Evolutionary conservation across 2,329 filamentous ascomycete species (phyloP), one percentile per base, ranked within the genome.

Genomic region (Botrytis cinerea): DNA sequence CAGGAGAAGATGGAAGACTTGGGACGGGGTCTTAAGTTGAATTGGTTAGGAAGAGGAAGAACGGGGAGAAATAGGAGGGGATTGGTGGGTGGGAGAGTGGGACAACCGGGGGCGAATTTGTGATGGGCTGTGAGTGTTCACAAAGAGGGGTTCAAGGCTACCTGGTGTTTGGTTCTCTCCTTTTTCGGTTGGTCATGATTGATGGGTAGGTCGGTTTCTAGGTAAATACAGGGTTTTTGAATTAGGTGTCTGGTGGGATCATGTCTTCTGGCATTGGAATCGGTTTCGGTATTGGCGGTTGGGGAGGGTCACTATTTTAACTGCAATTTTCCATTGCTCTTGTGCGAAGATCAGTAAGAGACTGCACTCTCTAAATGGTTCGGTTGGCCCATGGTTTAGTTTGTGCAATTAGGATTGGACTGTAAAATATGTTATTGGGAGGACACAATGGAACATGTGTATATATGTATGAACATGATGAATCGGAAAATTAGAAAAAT

Each of bases 21-120:
- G 75, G 94, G 92, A 73, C 92, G 93, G 80, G 90, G 96, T 78
- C 85, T 99, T 75, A 99, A 98, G 83, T 90, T 98, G 79, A 99
- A 99, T 82, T 99, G 96, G 96, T 87, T 99, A 1, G 95, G 95
- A 0, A 87, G 96, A 64, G 95, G 95, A 0, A 85, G 96, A 51
- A 98, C 94, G 5, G 96, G 96, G 0, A 87, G 96, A 76, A 97
- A 98, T 82, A 85, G 96, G 71, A 89, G 94, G 76, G 96, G 96
- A 0, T 95, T 98, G 80, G 95, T 98, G 0, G 80, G 80, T 18
- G 79, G 79, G 8, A 79, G 79, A 70, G 78, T 81, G 63, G 59
- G 73, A 61, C 40, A 60, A 16, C 22, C 43, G 12, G 46, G 66
- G 28, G 63, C 40, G 7, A 57, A 57, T 43, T 45, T 38, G 25